Base-by-base conservation (phyloP, 306 rosid species). In the Medicago ruthenica region DNA sequence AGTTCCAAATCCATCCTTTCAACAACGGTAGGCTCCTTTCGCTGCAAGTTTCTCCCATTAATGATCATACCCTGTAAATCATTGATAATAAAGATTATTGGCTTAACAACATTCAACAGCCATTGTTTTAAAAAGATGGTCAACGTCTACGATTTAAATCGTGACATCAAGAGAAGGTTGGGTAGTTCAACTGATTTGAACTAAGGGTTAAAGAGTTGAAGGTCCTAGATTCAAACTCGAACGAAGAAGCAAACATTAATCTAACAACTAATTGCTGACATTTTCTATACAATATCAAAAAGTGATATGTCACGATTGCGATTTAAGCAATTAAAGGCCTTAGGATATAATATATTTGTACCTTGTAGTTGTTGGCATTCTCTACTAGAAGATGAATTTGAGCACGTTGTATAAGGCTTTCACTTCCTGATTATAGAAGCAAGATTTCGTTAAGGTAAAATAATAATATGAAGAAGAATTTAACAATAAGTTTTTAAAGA, bases 1-100 rank as follows among this genome's bases (percentile, higher is more conserved):
- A 93, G 89, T 76, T 85, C 96, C 76, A 88, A 51, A 48, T 47
- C 90, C 92, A 89, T 86, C 51, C 92, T 91, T 77, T 81, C 90
- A 14, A 11, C 15, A 5, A 51, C 31, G 3, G 7, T 57, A 72
- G 73, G 15, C 65, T 77, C 82, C 41, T 78, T 60, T 69, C 1
- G 18, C 0, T 8, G 45, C 84, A 40, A 76, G 10, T 53, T 85
- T 64, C 13, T 82, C 58, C 55, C 75, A 8, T 57, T 3, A 5
- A 51, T 40, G 4, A 18, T 45, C 54, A 41, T 61, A 65, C 24
- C 80, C 97, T 90, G 83, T 53, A 45, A 45, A 0, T 45, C 51
- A 45, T 45, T 45, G 6, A n/a, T 45, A 45, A 45, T 13, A 44
- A 44, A 11, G 1, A 11, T 44, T 44, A 44, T 44, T 44, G 13